Conservation (phyloP, 2,329 filamentous ascomycete species). For the Diaporthe longicolla region DNA sequence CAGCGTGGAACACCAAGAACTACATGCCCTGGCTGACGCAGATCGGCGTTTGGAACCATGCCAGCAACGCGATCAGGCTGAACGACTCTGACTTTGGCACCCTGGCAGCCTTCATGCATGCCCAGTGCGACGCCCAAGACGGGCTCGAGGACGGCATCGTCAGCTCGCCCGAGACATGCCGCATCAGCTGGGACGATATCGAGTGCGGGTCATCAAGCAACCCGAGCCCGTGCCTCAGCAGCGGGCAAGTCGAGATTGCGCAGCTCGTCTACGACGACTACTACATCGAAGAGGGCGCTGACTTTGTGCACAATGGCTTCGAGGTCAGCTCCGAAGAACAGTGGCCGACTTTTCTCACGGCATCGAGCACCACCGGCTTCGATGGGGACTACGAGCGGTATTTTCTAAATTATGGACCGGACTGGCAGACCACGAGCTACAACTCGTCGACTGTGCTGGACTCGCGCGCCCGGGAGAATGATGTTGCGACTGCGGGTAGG, state of each 20-base stretch:
- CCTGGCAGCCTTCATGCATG: constrained; percentile 56
- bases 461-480: constrained; percentile 45
- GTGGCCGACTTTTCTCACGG: constrained; percentile 46
- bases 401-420: constrained; percentile 57
- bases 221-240: constrained; percentile 52
- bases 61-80: constrained; percentile 57
- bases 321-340: constrained; percentile 62
- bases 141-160: constrained; percentile 65
- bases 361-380: constrained; percentile 50
- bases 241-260: constrained; percentile 50
- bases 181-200: constrained; percentile 53
- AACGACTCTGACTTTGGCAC: constrained; percentile 59
- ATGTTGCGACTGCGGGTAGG: constrained; percentile 50
- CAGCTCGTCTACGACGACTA: constrained; percentile 45
- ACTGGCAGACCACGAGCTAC: constrained; percentile 53
- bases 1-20: constrained; percentile 67
- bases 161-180: constrained; percentile 60
- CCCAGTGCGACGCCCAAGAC: constrained; percentile 66
- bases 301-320: constrained; percentile 58
- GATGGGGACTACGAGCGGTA: constrained; percentile 55
- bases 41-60: constrained; percentile 63
- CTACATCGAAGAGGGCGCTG: constrained; percentile 48
- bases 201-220: constrained; percentile 32
- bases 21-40: constrained; percentile 60
- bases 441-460: constrained; percentile 42